These are phyloP conservation scores for Pseudogymnoascus sp. DNA, from an alignment of 2,329 filamentous ascomycete species.

Conservation along the genomic window DNA sequence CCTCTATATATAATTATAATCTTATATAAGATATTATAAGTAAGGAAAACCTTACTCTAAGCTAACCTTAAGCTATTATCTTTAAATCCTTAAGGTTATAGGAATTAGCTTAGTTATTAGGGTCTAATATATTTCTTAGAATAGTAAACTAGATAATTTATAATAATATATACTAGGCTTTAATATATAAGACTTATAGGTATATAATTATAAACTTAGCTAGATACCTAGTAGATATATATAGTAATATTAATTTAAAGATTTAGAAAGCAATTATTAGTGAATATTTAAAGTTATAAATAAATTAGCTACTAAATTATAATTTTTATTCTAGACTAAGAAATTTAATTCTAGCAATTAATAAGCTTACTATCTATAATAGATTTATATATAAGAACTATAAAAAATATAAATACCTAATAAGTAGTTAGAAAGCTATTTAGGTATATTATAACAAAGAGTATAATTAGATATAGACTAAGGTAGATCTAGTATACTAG, in stretches of 20 bases:
- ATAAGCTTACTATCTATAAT: neutral
- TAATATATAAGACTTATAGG: neutral
- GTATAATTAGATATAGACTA: neutral
- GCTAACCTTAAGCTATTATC: neutral
- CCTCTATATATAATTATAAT: neutral
- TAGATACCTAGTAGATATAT: neutral
- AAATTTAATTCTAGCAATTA: neutral
- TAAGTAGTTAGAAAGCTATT: neutral
- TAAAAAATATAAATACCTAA: neutral
- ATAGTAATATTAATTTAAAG: neutral
- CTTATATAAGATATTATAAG: neutral
- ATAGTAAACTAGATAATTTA: neutral
- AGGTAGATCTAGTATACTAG: neutral
- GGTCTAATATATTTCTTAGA: neutral
- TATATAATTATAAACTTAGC: neutral
- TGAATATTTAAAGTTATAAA: neutral
- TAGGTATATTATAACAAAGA: neutral
- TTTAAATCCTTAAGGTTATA: neutral
- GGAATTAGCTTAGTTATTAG: neutral
- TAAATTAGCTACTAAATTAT: neutral
- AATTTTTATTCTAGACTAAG: neutral
- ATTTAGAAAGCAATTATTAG: neutral
- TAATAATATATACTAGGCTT: neutral
- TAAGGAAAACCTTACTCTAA: neutral
- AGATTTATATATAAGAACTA: neutral